Base-by-base conservation (phyloP, 352 stramenopile genomes). In the Pythium graminicola region DNA sequence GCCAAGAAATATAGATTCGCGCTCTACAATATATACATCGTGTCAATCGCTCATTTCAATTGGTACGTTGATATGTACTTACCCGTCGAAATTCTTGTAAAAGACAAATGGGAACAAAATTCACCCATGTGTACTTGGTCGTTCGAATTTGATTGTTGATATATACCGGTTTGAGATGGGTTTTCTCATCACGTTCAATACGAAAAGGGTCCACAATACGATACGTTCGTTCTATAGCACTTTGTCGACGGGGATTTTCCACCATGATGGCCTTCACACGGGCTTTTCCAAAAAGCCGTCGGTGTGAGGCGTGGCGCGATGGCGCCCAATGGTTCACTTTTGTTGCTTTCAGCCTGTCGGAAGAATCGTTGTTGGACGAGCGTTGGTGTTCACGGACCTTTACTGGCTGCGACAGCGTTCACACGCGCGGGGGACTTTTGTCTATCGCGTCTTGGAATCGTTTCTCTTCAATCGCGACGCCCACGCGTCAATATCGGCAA, bases 1-100 rank as follows among this genome's bases (percentile, higher is more conserved):
- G 93, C 66, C 14, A 98, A 61, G 60, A 98, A 98, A 66, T 98
- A 98, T 60, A 96, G 81, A 63, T 98, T 98, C 17, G 85, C 89
- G 50, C 93, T 88, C 65, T 90, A 23, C 56, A 58, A 91, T 86
- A 60, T 79, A 77, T 36, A n/a, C 17, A 50, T 22, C 14, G 7
- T 13, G 13, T 40, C 28, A 50, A 42, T 22, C 1, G 23, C 16
- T 64, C 29, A 62, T 67, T 14, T 66, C 65, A 65, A 75, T 36
- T 32, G 80, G 80, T 24, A 95, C n/a, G 54, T 14, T 11, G 40
- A 16, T 29, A 5, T 39, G 17, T 16, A 59, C 61, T 28, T 61
- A 86, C 75, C 64, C 76, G 65, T 44, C 70, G 76, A 93, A 99
- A 70, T 71, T 97, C 55, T 79, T 87, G 76, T 8, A 86, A 28